Evolutionary conservation across 1,139 yeast genomes (phyloP).

Genomic region (Debaryomyces sp.): DNA sequence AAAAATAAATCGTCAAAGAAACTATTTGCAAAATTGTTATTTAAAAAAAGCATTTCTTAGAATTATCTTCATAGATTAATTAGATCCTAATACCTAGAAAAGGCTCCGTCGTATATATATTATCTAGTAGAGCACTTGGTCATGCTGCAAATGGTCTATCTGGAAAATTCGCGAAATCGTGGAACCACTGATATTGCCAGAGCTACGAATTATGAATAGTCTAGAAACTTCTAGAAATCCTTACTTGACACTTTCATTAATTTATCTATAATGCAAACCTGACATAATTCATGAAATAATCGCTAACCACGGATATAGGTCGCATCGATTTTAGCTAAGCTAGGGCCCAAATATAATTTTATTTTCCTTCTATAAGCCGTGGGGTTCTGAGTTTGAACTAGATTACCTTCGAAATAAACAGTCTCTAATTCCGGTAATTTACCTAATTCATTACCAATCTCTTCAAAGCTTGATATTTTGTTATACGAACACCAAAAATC

Average conservation of each 20-base stretch:
- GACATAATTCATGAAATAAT: background rate
- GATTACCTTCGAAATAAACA: conserved; percentile 95
- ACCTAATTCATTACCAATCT: conserved; percentile 67
- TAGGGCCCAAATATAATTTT: conserved; percentile 68
- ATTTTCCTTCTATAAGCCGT: conserved; percentile 87
- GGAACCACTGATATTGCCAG: background rate
- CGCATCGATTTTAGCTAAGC: conserved; percentile 89
- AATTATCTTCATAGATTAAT: background rate
- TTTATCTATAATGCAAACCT: background rate
- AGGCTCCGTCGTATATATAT: background rate
- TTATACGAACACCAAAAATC: conserved; percentile 95
- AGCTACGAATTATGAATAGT: background rate
- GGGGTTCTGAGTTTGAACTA: conserved; percentile 70
- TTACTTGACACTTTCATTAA: background rate
- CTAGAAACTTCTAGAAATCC: conserved; percentile 2
- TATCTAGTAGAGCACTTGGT: background rate
- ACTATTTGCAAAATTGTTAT: background rate
- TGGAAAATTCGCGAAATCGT: conserved; percentile 4
- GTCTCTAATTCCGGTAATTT: conserved; percentile 72
- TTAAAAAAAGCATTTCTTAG: background rate
- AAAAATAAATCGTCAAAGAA: background rate
- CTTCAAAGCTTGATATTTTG: conserved; percentile 64
- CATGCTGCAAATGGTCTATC: conserved; percentile 1
- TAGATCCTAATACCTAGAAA: background rate
- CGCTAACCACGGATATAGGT: conserved; percentile 52